Base-by-base conservation (phyloP, 75 land plant species). In the Larix kaempferi region DNA sequence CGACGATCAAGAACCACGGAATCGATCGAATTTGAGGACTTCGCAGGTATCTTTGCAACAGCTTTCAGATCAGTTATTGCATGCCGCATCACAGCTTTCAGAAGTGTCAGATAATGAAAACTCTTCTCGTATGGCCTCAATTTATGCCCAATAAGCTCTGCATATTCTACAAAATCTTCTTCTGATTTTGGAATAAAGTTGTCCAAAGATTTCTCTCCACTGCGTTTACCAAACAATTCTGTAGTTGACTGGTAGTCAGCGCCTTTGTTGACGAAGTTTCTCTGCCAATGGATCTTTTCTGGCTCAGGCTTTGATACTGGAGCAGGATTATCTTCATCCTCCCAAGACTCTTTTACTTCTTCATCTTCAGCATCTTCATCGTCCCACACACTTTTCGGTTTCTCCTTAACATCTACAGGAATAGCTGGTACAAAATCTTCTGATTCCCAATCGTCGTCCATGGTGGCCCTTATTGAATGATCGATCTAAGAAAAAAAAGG, bases 111-210 rank as follows among this genome's bases (percentile, higher is more conserved):
- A 62, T n/a, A n/a, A n/a, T n/a, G n/a, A n/a, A n/a, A n/a, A n/a
- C n/a, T n/a, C n/a, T 92, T 97, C 94, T 96, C 99, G 74, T 85
- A 92, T 3, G 93, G 86, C 12, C 92, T 90, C 19, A 96, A 84
- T 60, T 94, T 90, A 73, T 91, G 87, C 57, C 95, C 86, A 64
- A 96, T 71, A 10, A 96, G 91, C 81, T 94, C 99, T 3, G 99
- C 99, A 86, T 94, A 96, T 57, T 96, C 99, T 59, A 81, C 5
- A 78, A 96, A 96, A 81, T 96, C 99, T 59, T 83, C 85, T 81
- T 96, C 99, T 39, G 97, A 90, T 77, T 96, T 96, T 11, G 99
- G 99, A 73, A 94, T 92, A 75, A 94, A 96, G 59, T 82, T 92
- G 15, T 92, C 97, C 54, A 96, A 74, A 41, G 88, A 80, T 74